Conservation (phyloP, 1,284 basidiomycete species). For the Tilletia indica region DNA sequence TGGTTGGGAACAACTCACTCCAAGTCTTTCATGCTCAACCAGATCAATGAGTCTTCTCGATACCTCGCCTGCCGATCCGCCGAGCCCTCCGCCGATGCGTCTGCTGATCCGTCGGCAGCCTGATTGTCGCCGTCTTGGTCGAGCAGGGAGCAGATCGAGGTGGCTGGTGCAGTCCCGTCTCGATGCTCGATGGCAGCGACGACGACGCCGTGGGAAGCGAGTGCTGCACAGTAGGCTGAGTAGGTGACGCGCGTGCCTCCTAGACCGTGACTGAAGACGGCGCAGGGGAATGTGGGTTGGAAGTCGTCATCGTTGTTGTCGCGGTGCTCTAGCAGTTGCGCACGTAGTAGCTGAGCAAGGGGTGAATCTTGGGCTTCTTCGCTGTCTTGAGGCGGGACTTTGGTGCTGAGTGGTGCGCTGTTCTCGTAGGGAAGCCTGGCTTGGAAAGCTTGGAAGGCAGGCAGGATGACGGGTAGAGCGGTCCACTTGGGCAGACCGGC, state of each 20-base stretch:
- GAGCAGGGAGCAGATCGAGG: constrained; percentile 26
- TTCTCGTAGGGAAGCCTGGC: constrained; percentile 28
- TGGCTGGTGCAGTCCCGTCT: constrained; percentile 39
- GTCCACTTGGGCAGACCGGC: constrained; percentile 42
- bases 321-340: background rate
- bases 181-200: constrained; percentile 49
- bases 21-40: constrained; percentile 33
- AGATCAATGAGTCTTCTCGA: constrained; percentile 23
- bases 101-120: background rate
- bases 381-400: background rate
- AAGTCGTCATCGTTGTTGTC: background rate
- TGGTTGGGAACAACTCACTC: constrained; percentile 4
- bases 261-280: constrained; percentile 47
- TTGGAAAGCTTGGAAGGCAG: constrained; percentile 33
- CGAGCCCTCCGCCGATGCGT: background rate
- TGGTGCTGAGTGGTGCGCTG: constrained; percentile 12
- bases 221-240: constrained; percentile 35
- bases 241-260: constrained; percentile 43
- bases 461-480: constrained; percentile 36
- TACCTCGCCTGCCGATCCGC: background rate
- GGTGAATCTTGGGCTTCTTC: background rate
- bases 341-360: constrained; percentile 14
- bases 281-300: constrained; percentile 31
- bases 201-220: constrained; percentile 41
- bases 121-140: background rate